Base-by-base conservation (phyloP, 208 protist species). In the Trypanosomatidae sp. region DNA sequence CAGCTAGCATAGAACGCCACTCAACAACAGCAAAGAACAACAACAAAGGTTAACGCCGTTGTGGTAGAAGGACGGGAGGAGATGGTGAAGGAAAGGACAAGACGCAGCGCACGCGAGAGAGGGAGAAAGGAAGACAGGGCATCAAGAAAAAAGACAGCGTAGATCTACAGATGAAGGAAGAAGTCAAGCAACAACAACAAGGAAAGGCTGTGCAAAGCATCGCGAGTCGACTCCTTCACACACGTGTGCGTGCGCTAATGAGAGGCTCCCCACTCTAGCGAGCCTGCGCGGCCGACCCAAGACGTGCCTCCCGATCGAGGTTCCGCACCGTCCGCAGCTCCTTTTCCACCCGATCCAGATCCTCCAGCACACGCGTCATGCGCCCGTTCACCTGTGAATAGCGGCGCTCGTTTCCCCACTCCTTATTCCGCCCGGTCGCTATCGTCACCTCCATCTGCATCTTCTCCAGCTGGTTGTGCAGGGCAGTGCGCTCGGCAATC, bases 371-470 rank as follows among this genome's bases (percentile, higher is more conserved):
- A 15, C 77, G 79, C 50, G 12, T 67, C 68, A 91, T 91, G 64
- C 86, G 76, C 44, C 74, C 43, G 60, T 87, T 77, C 46, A 88
- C 55, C 72, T 88, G 83, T 0, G 62, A 22, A 68, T 91, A 91
- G 30, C 81, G 82, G 62, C 67, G 68, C 73, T 87, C 83, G 22
- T 77, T 70, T 22, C 86, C 86, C 7, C 58, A 71, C 64, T 91
- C 86, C 13, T 65, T 65, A 60, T 82, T 62, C 10, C 62, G 67
- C 43, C 15, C 0, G 3, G 74, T 52, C 2, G 73, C 49, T 3
- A 79, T 78, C 12, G 69, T 60, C 47, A 80, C 58, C 76, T 91
- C 83, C 53, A 82, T 73, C 73, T 85, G 74, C 76, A 91, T 76
- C 58, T 77, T 79, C 64, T 86, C 80, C 47, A 91, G 66, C 62